Conservation (phyloP, 371 early-diverging fungal genomes). For the Rhizopus delemar region DNA sequence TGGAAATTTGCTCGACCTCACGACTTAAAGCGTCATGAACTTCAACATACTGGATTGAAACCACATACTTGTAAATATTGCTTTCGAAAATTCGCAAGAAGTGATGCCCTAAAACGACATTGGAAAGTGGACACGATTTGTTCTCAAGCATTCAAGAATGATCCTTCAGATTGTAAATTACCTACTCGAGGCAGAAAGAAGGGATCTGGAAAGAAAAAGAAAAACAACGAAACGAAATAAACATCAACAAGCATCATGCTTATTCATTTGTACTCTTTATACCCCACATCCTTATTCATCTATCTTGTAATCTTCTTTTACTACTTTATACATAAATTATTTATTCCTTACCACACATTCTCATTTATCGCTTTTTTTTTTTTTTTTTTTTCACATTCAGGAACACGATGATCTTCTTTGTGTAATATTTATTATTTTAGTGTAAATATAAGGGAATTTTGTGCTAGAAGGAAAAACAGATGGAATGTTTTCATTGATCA, state of each 20-base stretch:
- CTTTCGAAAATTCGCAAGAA: constrained; percentile 67
- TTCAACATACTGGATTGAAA: constrained; percentile 63
- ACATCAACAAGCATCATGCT: too few relatives aligned
- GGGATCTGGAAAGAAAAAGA: background rate
- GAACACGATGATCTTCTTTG: too few relatives aligned
- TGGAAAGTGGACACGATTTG: constrained; percentile 26
- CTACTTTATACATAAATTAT: too few relatives aligned
- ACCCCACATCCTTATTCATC: background rate
- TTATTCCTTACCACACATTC: too few relatives aligned
- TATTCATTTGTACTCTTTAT: background rate
- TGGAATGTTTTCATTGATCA: too few relatives aligned
- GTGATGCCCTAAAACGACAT: constrained; percentile 72
- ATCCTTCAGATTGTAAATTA: background rate
- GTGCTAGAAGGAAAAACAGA: too few relatives aligned
- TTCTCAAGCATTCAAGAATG: constrained; percentile 10
- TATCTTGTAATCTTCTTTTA: too few relatives aligned
- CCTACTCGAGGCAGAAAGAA: constrained; percentile 1
- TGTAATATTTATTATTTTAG: too few relatives aligned
- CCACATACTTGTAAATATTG: constrained; percentile 65
- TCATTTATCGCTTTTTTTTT: too few relatives aligned
- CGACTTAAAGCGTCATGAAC: constrained; percentile 78
- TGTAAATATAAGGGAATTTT: too few relatives aligned
- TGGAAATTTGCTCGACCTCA: constrained; percentile 68
- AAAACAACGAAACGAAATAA: background rate
- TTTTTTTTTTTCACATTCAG: too few relatives aligned